phyloP scores from a whole-genome alignment of 2,329 filamentous ascomycete genomes.

The Diaporthe sp. region DNA sequence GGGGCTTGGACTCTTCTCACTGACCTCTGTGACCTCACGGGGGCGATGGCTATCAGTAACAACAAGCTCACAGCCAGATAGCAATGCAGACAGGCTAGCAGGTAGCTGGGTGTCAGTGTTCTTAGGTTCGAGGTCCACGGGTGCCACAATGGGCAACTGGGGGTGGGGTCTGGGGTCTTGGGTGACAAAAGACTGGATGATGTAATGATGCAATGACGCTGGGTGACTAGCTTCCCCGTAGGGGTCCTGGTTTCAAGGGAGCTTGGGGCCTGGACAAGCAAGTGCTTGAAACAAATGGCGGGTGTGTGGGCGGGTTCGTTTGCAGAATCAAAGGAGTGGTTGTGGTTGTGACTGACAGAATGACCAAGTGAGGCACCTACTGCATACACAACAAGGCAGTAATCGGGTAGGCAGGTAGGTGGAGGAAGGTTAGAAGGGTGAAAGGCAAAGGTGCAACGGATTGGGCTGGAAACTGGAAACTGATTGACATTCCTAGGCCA shows the following conservation, averaged over 20 bases:
- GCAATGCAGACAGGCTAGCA: not conserved
- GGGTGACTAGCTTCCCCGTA: not conserved
- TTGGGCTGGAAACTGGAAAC: slow-evolving; percentile 7
- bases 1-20: slow-evolving; percentile 7
- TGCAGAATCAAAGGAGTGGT: slow-evolving; percentile 16
- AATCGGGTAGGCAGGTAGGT: not conserved
- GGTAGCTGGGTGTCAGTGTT: not conserved
- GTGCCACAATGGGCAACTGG: slow-evolving; percentile 26
- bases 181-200: slow-evolving; percentile 33
- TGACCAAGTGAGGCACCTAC: not conserved
- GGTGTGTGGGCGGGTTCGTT: slow-evolving; percentile 3
- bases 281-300: slow-evolving; percentile 10
- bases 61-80: not conserved
- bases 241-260: slow-evolving; percentile 22
- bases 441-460: slow-evolving; percentile 6
- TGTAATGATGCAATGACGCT: slow-evolving; percentile 33
- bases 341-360: slow-evolving; percentile 7
- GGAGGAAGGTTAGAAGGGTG: slow-evolving; percentile 18
- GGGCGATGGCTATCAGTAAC: not conserved
- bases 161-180: slow-evolving; percentile 13
- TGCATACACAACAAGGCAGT: not conserved
- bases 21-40: slow-evolving; percentile 31
- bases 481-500: not conserved
- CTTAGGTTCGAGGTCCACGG: not conserved
- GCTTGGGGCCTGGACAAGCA: slow-evolving; percentile 13